Evolutionary conservation across 768 basidiomycete genomes (phyloP).

Genomic region (Serpula lacrymans): DNA sequence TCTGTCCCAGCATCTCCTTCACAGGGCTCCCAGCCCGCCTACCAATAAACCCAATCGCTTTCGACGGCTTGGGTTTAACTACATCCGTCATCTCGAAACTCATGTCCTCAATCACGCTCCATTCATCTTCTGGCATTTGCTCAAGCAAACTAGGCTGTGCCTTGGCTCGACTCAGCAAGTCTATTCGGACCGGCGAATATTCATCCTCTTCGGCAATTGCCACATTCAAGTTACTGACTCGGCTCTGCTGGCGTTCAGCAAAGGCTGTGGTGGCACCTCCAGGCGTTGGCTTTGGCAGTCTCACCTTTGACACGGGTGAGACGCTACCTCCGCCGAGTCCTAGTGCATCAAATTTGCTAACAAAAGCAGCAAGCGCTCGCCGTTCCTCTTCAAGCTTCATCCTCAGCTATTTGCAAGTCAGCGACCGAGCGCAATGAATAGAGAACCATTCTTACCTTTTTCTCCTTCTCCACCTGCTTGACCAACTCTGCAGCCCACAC

Average conservation of each 20-base stretch:
- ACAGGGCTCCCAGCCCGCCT: slow-evolving; percentile 31
- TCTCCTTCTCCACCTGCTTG: slow-evolving; percentile 75
- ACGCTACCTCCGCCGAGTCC: slow-evolving; percentile 43
- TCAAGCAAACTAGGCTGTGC: slow-evolving; percentile 52
- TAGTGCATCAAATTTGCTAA: slow-evolving; percentile 76
- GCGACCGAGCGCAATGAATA: background rate
- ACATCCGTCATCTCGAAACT: slow-evolving; percentile 48
- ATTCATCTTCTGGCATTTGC: slow-evolving; percentile 58
- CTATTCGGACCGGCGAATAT: slow-evolving; percentile 53
- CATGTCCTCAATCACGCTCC: slow-evolving; percentile 41
- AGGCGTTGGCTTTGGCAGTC: slow-evolving; percentile 45
- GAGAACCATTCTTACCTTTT: slow-evolving; percentile 43
- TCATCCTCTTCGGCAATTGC: slow-evolving; percentile 32
- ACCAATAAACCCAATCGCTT: too few relatives aligned
- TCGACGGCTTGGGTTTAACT: slow-evolving; percentile 16
- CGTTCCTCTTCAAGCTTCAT: slow-evolving; percentile 74
- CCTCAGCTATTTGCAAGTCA: slow-evolving; percentile 37
- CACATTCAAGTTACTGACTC: slow-evolving; percentile 22
- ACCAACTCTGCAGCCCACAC: slow-evolving; percentile 74
- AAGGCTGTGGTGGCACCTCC: slow-evolving; percentile 51
- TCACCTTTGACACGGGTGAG: slow-evolving; percentile 38
- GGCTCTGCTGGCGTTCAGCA: slow-evolving; percentile 42
- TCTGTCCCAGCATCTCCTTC: slow-evolving; percentile 25
- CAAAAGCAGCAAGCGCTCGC: slow-evolving; percentile 74
- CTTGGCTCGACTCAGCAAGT: slow-evolving; percentile 29